Evolutionary conservation across 2,329 filamentous ascomycete species (phyloP), one percentile per base, ranked within the genome.

Genomic region (Aquanectria penicillioides): DNA sequence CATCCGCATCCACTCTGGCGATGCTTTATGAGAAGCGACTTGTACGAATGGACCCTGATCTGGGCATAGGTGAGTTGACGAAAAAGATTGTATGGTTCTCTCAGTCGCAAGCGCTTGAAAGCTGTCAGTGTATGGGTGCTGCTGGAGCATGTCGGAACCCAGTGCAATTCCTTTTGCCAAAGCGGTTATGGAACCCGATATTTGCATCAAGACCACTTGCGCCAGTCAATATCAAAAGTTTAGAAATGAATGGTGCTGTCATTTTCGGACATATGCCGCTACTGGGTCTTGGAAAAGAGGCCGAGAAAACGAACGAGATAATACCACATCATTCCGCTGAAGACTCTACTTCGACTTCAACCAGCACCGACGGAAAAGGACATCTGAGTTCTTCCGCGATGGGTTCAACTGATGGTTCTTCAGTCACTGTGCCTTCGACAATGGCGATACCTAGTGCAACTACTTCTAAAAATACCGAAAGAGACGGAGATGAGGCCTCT

Each of bases 161-260:
- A 2, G 56, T 63, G 2, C 61, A 63, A 1, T 53, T 63, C 3
- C 40, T 63, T 9, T 11, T 34, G 5, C 12, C 41, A 3, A 63
- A 43, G 1, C 63, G 6, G 25, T 63, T 50, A 28, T 60, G 61
- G 61, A 22, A 46, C 12, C 26, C 41, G 2, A 33, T 26, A 23
- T 20, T 33, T n/a, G 11, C n/a, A 17, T 13, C 40, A 26, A 28
- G 3, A 4, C 23, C 40, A 5, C 26, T 43, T 22, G 17, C 17
- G 4, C 40, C 23, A 7, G 40, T 43, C 13, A 23, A 43, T 12
- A 18, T 43, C 25, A 10, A 9, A n/a, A 8, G 23, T 12, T 23
- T 43, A 7, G 22, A 17, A 6, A 15, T 26, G 13, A 15, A n/a
- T 11, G 40, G 20, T 5, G 40, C 40, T n/a, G 40, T 43, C 23